A percentile compares a stretch with the other conserved stretches of the same genome.
Evolutionary conservation across 2,329 filamentous ascomycete genomes (phyloP).

Genomic region (Scytalidium lignicola): DNA sequence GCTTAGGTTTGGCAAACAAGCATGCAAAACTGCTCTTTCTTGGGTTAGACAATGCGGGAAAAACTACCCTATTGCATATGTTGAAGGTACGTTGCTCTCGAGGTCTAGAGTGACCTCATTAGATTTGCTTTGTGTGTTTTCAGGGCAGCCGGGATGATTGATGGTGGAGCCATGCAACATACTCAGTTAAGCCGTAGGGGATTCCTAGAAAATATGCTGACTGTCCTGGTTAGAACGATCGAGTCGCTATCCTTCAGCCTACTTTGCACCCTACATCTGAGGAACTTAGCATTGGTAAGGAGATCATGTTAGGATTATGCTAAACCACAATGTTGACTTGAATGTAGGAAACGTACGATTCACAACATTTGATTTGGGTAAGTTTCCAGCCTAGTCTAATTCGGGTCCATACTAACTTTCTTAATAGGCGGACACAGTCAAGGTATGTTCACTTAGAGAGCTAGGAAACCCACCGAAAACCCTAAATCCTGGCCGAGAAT

Average conservation of each 20-base stretch:
- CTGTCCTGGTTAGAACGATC: conserved; percentile 63
- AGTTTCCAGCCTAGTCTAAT: background rate
- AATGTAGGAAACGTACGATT: conserved; percentile 85
- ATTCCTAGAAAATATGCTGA: conserved; percentile 12
- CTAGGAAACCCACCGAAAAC: background rate
- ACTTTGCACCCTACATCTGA: conserved; percentile 72
- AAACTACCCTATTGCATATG: conserved; percentile 93
- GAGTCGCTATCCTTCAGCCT: conserved; percentile 84
- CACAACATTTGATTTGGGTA: conserved; percentile 85
- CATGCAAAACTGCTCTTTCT: conserved; percentile 93
- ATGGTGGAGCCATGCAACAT: background rate
- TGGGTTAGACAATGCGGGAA: conserved; percentile 89
- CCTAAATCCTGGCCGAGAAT: too few species aligned
- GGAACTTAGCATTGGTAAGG: background rate
- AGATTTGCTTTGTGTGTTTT: background rate
- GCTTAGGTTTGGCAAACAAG: conserved; percentile 87
- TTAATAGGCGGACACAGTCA: conserved; percentile 70
- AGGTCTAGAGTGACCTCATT: background rate
- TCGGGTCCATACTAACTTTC: background rate
- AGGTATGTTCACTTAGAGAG: conserved; percentile 44
- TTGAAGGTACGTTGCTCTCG: conserved; percentile 63
- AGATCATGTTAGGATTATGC: background rate
- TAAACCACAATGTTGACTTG: background rate
- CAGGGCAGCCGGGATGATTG: background rate
- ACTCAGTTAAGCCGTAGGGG: background rate